Percentiles rank a stretch among this genome's conserved stretches.
Evolutionary conservation across 768 basidiomycete genomes (phyloP).

Genomic region (Tricholoma sp.): DNA sequence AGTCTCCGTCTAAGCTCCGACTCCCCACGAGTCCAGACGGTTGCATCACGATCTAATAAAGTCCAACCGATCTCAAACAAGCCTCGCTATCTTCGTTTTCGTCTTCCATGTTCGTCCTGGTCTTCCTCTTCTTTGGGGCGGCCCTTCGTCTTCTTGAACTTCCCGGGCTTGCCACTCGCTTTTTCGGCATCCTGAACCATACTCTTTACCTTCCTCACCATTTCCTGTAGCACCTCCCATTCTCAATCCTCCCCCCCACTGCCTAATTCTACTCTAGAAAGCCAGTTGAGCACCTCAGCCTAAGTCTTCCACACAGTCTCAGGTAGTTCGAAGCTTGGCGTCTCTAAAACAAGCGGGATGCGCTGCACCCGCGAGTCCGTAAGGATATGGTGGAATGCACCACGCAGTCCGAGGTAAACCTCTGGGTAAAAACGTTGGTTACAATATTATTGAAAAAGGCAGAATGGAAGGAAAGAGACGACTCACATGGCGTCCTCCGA

Average conservation of each 20-base stretch:
- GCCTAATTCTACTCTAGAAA: constrained; percentile 21
- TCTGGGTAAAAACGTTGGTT: constrained; percentile 28
- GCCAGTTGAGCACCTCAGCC: constrained; percentile 51
- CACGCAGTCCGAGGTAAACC: constrained; percentile 60
- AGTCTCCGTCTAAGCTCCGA: too few relatives aligned
- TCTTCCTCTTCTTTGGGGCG: constrained; percentile 7
- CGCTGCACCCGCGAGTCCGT: constrained; percentile 60
- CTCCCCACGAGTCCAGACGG: too few relatives aligned
- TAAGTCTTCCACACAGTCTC: constrained; percentile 68
- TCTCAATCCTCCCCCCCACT: neutral
- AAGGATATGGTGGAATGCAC: constrained; percentile 60
- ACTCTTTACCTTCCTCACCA: constrained; percentile 14
- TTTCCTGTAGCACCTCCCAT: constrained; percentile 7
- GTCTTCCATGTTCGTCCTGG: constrained; percentile 18
- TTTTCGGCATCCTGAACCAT: constrained; percentile 6
- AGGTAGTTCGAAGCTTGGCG: constrained; percentile 63
- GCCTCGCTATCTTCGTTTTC: constrained; percentile 12
- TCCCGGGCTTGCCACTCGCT: neutral
- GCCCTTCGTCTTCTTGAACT: neutral
- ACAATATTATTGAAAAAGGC: too few relatives aligned
- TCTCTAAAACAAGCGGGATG: constrained; percentile 82
- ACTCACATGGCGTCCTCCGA: constrained; percentile 78
- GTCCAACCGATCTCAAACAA: neutral
- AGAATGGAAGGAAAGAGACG: neutral
- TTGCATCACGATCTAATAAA: too few relatives aligned